These are phyloP conservation scores for Geotrichum histeridarum DNA, from an alignment of 1,139 yeast species.

Conservation along the genomic window DNA sequence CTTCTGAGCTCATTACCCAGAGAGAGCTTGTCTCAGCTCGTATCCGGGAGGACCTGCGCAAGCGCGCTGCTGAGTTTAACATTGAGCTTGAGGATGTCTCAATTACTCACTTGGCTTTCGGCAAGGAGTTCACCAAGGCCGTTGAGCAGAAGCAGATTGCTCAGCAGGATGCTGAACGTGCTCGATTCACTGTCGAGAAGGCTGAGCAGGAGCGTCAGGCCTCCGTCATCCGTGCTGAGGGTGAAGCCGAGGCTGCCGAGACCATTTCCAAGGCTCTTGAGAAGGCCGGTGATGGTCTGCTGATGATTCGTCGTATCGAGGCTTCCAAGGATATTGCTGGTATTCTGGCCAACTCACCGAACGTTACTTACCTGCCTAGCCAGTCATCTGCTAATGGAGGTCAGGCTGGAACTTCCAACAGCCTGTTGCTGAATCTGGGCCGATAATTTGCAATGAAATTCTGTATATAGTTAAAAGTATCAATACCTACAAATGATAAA, in stretches of 20 bases:
- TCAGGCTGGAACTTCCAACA: constrained; percentile 8
- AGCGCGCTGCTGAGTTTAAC: constrained; percentile 82
- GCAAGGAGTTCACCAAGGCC: constrained; percentile 94
- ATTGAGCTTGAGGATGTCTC: constrained; percentile 94
- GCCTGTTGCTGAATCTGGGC: constrained; percentile 12
- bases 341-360: constrained; percentile 76
- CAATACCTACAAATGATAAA: neutral
- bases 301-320: constrained; percentile 90
- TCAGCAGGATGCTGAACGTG: constrained; percentile 98
- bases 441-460: neutral
- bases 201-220: constrained; percentile 98
- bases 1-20: constrained; percentile 95
- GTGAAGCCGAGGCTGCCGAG: constrained; percentile 98
- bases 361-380: constrained; percentile 49
- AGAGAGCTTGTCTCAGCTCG: constrained; percentile 90
- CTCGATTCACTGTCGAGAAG: constrained; percentile 86
- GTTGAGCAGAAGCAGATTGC: constrained; percentile 99
- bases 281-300: constrained; percentile 93
- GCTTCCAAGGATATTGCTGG: constrained; percentile 94
- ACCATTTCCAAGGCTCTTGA: constrained; percentile 87
- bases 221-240: constrained; percentile 92
- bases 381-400: neutral
- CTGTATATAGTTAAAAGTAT: constrained; percentile 6
- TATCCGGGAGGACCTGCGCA: constrained; percentile 80
- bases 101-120: constrained; percentile 96